Evolutionary conservation across 257 asterid genomes (phyloP).

Genomic region (Solanum ossicruentum): DNA sequence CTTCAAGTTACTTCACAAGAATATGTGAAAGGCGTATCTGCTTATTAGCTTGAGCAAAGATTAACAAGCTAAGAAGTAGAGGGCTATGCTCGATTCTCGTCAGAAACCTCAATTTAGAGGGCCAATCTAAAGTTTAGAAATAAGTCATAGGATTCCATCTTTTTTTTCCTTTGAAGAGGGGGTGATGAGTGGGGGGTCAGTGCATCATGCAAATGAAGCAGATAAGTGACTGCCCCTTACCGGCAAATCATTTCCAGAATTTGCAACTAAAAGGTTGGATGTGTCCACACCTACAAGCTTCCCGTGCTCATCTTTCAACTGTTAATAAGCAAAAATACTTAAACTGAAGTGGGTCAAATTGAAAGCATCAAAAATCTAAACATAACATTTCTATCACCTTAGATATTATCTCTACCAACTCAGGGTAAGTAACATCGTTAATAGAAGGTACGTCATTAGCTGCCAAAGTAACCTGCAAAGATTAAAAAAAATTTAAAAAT

Average conservation of each 20-base stretch:
- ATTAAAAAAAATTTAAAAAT: constrained; percentile 1
- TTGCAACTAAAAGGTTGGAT: constrained; percentile 69
- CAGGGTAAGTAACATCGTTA: constrained; percentile 72
- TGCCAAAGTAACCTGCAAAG: constrained; percentile 74
- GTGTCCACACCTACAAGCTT: constrained; percentile 73
- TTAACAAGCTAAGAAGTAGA: neutral
- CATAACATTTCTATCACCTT: constrained; percentile 38
- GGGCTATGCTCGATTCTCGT: neutral
- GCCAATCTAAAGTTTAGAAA: neutral
- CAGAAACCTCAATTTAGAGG: neutral
- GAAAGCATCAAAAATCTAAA: neutral
- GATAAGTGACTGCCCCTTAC: constrained; percentile 31
- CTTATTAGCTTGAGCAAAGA: neutral
- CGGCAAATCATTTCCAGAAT: constrained; percentile 94
- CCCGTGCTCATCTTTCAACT: constrained; percentile 85
- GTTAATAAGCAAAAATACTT: constrained; percentile 9
- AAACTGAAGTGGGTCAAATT: constrained; percentile 2
- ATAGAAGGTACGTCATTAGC: constrained; percentile 94
- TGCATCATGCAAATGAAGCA: neutral
- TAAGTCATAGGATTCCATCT: neutral
- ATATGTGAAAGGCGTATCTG: neutral
- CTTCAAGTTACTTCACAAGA: neutral
- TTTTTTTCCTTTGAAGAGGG: neutral
- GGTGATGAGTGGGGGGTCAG: neutral
- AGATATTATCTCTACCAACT: constrained; percentile 61